phyloP scores from a whole-genome alignment of 495 filamentous ascomycete species.

The Viridothelium virens region DNA sequence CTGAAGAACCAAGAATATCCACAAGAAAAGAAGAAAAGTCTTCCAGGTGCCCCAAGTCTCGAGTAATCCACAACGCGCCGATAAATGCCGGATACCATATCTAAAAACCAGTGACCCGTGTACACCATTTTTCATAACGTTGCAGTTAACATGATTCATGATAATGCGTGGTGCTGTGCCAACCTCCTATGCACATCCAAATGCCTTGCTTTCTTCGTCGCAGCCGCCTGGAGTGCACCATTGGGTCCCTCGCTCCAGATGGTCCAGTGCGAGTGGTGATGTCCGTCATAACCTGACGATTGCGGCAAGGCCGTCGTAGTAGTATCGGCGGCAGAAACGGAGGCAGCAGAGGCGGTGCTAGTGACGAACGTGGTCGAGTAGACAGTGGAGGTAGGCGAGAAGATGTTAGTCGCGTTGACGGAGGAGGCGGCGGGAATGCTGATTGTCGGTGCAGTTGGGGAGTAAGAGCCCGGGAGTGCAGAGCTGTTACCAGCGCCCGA shows the following conservation, averaged over 20 bases:
- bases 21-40: too few relatives aligned
- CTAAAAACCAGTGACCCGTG: too few relatives aligned
- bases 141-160: background rate
- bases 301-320: background rate
- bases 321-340: background rate
- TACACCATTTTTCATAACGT: background rate
- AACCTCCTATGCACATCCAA: background rate
- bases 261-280: background rate
- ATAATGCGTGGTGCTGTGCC: background rate
- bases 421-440: background rate
- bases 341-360: background rate
- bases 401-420: background rate
- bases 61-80: too few relatives aligned
- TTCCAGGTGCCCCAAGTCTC: too few relatives aligned
- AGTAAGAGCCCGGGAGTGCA: background rate
- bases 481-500: background rate
- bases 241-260: background rate
- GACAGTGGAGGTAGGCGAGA: background rate
- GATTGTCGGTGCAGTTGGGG: background rate
- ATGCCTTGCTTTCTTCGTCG: constrained; percentile 6
- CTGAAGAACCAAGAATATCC: too few relatives aligned
- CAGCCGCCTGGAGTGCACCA: constrained; percentile 1
- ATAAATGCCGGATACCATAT: too few relatives aligned
- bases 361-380: background rate
- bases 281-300: background rate